These are phyloP conservation scores for Sporobolomyces phaffii DNA, from an alignment of 768 basidiomycete species.

Conservation along the genomic window DNA sequence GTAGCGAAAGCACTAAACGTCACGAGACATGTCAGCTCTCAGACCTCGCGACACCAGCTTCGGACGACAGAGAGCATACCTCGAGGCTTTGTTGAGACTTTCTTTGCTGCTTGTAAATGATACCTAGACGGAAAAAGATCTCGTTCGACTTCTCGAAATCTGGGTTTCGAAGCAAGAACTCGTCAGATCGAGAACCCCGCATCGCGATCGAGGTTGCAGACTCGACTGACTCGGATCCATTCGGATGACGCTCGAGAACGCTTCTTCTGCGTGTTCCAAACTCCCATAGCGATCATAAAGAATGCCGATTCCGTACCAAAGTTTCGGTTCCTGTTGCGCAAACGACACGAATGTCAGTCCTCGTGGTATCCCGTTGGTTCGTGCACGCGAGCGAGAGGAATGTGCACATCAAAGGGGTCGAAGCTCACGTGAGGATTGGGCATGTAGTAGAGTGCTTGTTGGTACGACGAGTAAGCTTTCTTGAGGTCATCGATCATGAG, in stretches of 20 bases:
- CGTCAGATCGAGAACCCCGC: too few species aligned
- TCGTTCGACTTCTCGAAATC: conserved; percentile 99
- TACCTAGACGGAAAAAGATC: conserved; percentile 93
- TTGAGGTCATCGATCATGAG: conserved; percentile 99
- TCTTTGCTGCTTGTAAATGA: conserved; percentile 98
- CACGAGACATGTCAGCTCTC: too few species aligned
- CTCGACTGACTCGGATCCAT: conserved; percentile 94
- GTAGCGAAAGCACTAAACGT: conserved; percentile 91
- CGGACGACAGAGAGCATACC: conserved; percentile 34
- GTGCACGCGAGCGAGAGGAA: too few species aligned
- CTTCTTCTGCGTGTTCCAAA: conserved; percentile 97
- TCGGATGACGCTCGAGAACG: conserved; percentile 86
- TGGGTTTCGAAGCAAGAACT: conserved; percentile 43
- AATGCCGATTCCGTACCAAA: conserved; percentile 99
- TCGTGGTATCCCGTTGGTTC: too few species aligned
- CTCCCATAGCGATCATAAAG: conserved; percentile 98
- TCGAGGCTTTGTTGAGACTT: conserved; percentile 81
- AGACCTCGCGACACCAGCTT: not conserved
- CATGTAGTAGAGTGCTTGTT: conserved; percentile 91
- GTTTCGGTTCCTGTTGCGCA: conserved; percentile 89
- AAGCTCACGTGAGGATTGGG: conserved; percentile 79
- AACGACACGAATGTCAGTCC: too few species aligned
- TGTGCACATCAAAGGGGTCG: too few species aligned
- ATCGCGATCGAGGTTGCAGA: too few species aligned
- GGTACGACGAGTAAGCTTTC: conserved; percentile 96